Conservation (phyloP, 2,329 filamentous ascomycete genomes). For the Pseudonectria buxi region DNA sequence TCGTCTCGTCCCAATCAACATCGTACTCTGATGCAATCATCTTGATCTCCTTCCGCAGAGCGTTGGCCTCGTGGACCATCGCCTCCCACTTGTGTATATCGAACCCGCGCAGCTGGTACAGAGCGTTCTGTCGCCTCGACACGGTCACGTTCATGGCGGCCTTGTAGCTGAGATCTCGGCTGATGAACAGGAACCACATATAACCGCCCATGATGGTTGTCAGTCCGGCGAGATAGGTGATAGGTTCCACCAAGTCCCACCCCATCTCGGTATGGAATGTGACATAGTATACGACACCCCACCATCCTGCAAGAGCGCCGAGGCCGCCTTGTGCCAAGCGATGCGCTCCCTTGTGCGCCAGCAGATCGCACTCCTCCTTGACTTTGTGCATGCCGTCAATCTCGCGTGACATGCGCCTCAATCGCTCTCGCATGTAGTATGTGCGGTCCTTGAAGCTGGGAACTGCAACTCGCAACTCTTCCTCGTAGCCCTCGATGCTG, state of each 20-base stretch:
- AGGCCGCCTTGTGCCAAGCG: constrained; percentile 76
- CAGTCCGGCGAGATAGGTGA: constrained; percentile 84
- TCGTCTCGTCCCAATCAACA: constrained; percentile 77
- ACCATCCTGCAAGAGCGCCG: constrained; percentile 66
- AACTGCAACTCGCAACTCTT: constrained; percentile 69
- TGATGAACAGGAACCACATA: constrained; percentile 90
- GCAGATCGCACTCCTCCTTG: constrained; percentile 72
- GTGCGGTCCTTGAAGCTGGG: constrained; percentile 89
- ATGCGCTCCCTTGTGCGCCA: constrained; percentile 73
- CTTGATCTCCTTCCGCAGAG: constrained; percentile 70
- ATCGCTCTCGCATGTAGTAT: constrained; percentile 71
- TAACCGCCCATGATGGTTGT: constrained; percentile 84
- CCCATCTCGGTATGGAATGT: constrained; percentile 69
- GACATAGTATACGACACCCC: constrained; percentile 70
- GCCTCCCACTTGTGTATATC: constrained; percentile 71
- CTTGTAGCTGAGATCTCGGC: constrained; percentile 80
- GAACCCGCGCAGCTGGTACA: constrained; percentile 72
- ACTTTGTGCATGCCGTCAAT: constrained; percentile 65
- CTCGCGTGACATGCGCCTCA: constrained; percentile 63
- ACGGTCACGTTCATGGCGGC: constrained; percentile 84
- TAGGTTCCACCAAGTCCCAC: constrained; percentile 87
- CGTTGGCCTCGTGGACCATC: constrained; percentile 73
- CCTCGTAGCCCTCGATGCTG: constrained; percentile 61
- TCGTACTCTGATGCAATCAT: constrained; percentile 79
- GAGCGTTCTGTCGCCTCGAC: constrained; percentile 63